Base-by-base conservation (phyloP, 2,329 filamentous ascomycete genomes). In the Fusarium foetens region DNA sequence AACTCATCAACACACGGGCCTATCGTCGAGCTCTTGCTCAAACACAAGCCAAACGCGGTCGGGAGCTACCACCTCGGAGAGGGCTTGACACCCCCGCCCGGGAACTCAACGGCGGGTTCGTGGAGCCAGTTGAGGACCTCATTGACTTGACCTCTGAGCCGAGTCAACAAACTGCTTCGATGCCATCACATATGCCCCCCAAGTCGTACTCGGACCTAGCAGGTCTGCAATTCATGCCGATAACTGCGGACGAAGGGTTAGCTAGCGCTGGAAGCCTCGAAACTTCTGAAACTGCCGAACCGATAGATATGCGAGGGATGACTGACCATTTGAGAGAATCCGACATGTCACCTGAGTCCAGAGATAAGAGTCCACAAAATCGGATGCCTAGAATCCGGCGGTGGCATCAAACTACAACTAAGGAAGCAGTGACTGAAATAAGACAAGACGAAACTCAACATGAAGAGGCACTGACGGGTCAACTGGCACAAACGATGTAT, bases 261-360 rank as follows among this genome's bases (percentile, higher is more conserved):
- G 3, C 8, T 48, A 9, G 2, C 4, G 10, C 14, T 10, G 5
- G 8, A 4, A 6, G 27, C 11, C 14, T 2, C n/a, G 27, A 16
- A 4, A 8, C 0, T 31, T 12, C 0, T 12, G 4, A n/a, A 6
- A 8, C 14, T 1, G 21, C 14, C 4, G 0, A 12, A 12, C 7
- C 0, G 6, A n/a, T 9, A 14, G 7, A 39, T 39, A 39, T n/a
- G 21, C 7, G 21, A 38, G 36, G 17, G 12, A 14, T n/a, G 21
- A 39, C 21, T 13, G 21, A 13, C 12, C 7, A 14, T 39, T 14
- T 9, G 14, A 31, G 14, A 23, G 16, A 9, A 6, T 17, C 5
- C 0, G 3, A 17, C 5, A 9, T 12, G 6, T 12, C 14, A 4
- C 10, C 1, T 48, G 3, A 31, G 12, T 16, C 43, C 4, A 29